Base-by-base conservation (phyloP, 208 protist species). In the Leptomonas seymouri region DNA sequence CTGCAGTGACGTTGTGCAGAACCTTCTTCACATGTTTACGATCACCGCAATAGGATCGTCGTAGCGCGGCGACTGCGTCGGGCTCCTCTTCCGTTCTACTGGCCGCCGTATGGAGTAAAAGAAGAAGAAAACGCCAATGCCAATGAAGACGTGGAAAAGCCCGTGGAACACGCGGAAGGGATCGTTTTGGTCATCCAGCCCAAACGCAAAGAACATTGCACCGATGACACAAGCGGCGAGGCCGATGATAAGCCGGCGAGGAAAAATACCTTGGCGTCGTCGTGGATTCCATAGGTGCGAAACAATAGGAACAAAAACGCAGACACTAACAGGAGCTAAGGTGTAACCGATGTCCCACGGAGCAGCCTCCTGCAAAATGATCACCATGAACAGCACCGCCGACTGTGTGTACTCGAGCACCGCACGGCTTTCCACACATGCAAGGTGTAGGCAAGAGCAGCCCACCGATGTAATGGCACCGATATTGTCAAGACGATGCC, bases 401-500 rank as follows among this genome's bases (percentile, higher is more conserved):
- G 89, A 93, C 69, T 91, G 87, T 25, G 55, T 1, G 20, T 56
- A 54, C 20, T 72, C 74, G 23, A 87, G 74, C 28, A 83, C 20
- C 2, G 67, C 39, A 3, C 56, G 73, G 39, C 78, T 72, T 16
- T 64, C 65, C 39, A 92, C 64, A 44, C 65, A 67, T 27, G 75
- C 64, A 30, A 84, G 51, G 46, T 76, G 86, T 0, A 89, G 65
- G 53, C 59, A 87, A 46, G 75, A 84, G 54, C 80, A 79, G 3
- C 85, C 82, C 0, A 92, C 41, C 1, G 49, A 69, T 5, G 74
- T 65, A 44, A 93, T 80, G 18, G 77, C 85, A n/a, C 71, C 74
- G 56, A 93, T 81, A 64, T 95, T 95, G 64, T 95, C 87, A 0
- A 93, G 71, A 0, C 77, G 78, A 57, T 95, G 90, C 88, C 87